Percentiles rank a stretch among this genome's conserved stretches.
phyloP scores from a whole-genome alignment of 192 early-diverging fungal genomes.

The Gaertneriomyces sp. region DNA sequence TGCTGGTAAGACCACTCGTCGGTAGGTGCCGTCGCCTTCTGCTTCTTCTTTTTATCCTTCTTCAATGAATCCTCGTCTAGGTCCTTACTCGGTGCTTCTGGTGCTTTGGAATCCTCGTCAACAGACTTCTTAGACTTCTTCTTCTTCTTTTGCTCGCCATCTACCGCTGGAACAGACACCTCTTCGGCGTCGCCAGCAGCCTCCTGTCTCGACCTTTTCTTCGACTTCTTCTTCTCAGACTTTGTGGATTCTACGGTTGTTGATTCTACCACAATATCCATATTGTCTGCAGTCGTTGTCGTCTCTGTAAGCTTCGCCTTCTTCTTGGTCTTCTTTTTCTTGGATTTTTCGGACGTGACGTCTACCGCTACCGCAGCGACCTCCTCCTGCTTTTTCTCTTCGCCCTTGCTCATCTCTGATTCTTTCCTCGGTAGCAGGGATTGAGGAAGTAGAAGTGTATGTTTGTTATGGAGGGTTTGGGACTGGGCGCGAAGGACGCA shows the following conservation, averaged over 20 bases:
- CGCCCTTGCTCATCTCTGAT: no score
- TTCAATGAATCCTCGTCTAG: conserved; percentile 40
- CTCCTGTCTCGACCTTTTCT: conserved; percentile 19
- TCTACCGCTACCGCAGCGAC: no score
- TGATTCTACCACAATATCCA: conserved; percentile 4
- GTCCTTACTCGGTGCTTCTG: neutral
- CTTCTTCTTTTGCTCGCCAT: conserved; percentile 15
- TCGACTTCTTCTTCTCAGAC: conserved; percentile 44
- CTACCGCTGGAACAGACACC: neutral
- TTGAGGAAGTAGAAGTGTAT: no score
- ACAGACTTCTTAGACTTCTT: conserved; percentile 23
- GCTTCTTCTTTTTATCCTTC: conserved; percentile 45
- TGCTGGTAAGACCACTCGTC: conserved; percentile 34
- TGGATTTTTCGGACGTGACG: neutral
- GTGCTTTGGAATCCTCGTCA: conserved; percentile 10
- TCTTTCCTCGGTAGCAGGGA: no score
- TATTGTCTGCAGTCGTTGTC: neutral
- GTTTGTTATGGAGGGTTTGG: no score
- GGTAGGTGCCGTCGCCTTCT: neutral
- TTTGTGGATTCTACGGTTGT: conserved; percentile 1
- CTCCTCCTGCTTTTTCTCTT: no score
- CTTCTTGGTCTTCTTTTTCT: conserved; percentile 21
- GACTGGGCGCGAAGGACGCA: no score
- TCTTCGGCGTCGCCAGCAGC: conserved; percentile 9
- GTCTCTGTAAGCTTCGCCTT: neutral